Evolutionary conservation across 352 stramenopile species (phyloP).

Genomic region (Globisporangium paroecandrum): DNA sequence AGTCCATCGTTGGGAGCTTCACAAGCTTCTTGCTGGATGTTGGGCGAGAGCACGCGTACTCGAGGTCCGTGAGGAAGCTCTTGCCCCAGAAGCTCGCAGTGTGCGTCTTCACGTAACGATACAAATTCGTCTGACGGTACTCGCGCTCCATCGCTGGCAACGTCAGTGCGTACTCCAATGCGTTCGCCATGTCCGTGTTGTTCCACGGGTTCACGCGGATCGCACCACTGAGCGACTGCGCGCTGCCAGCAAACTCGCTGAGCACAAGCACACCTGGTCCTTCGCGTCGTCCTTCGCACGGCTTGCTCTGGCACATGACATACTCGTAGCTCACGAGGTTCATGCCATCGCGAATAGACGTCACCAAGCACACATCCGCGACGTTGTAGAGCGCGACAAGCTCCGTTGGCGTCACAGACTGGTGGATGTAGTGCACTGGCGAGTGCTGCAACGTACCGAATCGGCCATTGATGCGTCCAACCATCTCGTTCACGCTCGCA

Average conservation of each 20-base stretch:
- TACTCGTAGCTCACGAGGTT: constrained; percentile 90
- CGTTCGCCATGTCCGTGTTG: constrained; percentile 78
- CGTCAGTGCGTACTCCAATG: constrained; percentile 78
- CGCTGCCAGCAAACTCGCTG: constrained; percentile 87
- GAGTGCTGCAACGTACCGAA: constrained; percentile 86
- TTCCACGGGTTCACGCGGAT: constrained; percentile 89
- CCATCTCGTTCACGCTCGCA: constrained; percentile 83
- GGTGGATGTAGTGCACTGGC: constrained; percentile 90
- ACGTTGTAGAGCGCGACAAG: constrained; percentile 87
- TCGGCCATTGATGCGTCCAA: constrained; percentile 86
- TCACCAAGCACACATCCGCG: constrained; percentile 87
- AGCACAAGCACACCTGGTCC: constrained; percentile 83
- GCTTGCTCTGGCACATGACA: constrained; percentile 76
- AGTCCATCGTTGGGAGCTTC: constrained; percentile 58
- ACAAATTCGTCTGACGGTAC: constrained; percentile 86
- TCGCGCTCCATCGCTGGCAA: constrained; percentile 81
- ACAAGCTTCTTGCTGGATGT: constrained; percentile 48
- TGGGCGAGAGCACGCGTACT: constrained; percentile 30
- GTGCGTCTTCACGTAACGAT: constrained; percentile 84
- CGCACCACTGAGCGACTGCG: constrained; percentile 82
- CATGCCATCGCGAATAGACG: constrained; percentile 86
- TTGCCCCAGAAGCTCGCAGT: constrained; percentile 82
- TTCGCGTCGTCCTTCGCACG: constrained; percentile 24
- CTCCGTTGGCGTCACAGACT: constrained; percentile 70
- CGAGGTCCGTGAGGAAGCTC: constrained; percentile 73